Percentiles rank a stretch among this genome's conserved stretches.
Evolutionary conservation across 2,329 filamentous ascomycete species (phyloP).

Genomic region (Aspergillus clavatus): DNA sequence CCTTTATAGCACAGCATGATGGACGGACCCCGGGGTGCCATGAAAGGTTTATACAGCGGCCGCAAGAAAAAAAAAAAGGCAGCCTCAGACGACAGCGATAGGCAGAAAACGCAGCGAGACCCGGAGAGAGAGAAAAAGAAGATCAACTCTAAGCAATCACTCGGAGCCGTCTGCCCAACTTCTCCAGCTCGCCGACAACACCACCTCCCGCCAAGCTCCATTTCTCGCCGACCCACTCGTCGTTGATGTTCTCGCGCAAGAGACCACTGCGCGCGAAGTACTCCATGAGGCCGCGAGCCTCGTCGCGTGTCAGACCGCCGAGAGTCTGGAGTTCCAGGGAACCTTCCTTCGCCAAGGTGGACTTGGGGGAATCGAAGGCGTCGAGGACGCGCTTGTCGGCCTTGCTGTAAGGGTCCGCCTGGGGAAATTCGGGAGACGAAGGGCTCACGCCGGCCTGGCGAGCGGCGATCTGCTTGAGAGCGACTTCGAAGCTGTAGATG

Average conservation of each 20-base stretch:
- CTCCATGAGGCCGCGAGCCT: slow-evolving; percentile 78
- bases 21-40: slow-evolving; percentile 2
- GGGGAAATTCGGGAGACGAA: slow-evolving; percentile 40
- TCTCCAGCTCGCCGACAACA: slow-evolving; percentile 80
- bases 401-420: slow-evolving; percentile 49
- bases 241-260: slow-evolving; percentile 64
- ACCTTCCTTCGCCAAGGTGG: slow-evolving; percentile 22
- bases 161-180: slow-evolving; percentile 49
- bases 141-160: slow-evolving; percentile 22
- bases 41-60: slow-evolving; percentile 1
- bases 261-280: slow-evolving; percentile 89
- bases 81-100: no score
- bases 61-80: no score
- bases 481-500: slow-evolving; percentile 63
- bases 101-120: no score
- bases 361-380: slow-evolving; percentile 30
- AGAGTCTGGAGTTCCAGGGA: slow-evolving; percentile 52
- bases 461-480: slow-evolving; percentile 51
- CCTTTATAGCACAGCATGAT: slow-evolving; percentile 21
- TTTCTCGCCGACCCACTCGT: slow-evolving; percentile 69
- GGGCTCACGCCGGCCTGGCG: slow-evolving; percentile 36
- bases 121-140: no score
- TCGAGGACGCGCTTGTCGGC: slow-evolving; percentile 52
- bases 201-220: slow-evolving; percentile 80
- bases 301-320: slow-evolving; percentile 64